phyloP scores from a whole-genome alignment of 257 asterid species.

The Capsicum chinense region DNA sequence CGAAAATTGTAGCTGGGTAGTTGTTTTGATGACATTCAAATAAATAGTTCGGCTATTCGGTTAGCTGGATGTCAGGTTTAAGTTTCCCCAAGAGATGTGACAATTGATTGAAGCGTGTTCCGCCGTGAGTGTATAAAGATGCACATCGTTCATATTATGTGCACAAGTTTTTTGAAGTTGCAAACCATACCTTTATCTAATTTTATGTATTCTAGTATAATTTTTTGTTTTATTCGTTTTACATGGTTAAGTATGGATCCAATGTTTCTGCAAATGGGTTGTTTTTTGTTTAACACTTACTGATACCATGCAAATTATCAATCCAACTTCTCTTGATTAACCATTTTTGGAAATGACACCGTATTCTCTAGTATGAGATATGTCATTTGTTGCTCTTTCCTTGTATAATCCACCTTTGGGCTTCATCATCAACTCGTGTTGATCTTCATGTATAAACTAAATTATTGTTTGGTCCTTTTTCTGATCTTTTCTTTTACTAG shows the following conservation, averaged over 20 bases:
- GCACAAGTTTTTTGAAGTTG: not conserved
- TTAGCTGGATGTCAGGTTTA: not conserved
- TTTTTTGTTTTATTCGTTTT: not conserved
- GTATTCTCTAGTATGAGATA: no score
- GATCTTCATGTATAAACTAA: no score
- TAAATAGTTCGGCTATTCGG: constrained; percentile 3
- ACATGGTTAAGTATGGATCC: not conserved
- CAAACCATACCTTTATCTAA: not conserved
- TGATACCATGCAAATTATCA: no score
- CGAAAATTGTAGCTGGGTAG: not conserved
- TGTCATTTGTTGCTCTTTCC: no score
- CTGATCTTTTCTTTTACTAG: no score
- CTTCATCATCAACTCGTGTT: no score
- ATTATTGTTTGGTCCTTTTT: no score
- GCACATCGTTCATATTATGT: not conserved
- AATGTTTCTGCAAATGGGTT: no score
- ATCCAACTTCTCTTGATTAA: no score
- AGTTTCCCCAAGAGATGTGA: not conserved
- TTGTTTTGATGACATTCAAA: not conserved
- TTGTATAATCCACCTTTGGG: no score
- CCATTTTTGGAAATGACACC: no score
- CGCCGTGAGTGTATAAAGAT: not conserved
- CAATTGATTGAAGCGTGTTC: not conserved
- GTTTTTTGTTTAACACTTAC: no score
- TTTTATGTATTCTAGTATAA: not conserved